Conservation (phyloP, 805 yeast species). For the Jamesozyma piceae region DNA sequence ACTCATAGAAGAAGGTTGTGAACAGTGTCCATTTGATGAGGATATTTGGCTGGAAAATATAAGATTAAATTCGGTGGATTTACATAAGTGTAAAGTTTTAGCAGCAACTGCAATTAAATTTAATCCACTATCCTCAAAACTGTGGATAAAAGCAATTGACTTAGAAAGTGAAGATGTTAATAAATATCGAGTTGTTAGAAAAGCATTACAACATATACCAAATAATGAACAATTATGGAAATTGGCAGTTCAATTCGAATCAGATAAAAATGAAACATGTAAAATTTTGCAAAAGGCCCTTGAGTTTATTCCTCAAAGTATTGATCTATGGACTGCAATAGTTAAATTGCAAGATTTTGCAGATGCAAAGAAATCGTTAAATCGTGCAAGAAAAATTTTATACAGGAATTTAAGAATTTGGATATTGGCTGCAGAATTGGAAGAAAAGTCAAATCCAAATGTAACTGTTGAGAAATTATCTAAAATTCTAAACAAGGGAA, state of each 20-base stretch:
- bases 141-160: conserved; percentile 69
- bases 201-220: conserved; percentile 63
- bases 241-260: conserved; percentile 50
- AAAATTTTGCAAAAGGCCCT: conserved; percentile 57
- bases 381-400: conserved; percentile 49
- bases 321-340: conserved; percentile 56
- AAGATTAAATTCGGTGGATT: conserved; percentile 42
- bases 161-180: conserved; percentile 50
- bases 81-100: conserved; percentile 42
- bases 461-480: conserved; percentile 31
- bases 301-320: conserved; percentile 54
- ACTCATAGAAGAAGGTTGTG: conserved; percentile 68
- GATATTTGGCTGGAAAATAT: conserved; percentile 79
- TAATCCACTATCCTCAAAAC: conserved; percentile 44
- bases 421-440: conserved; percentile 61
- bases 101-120: conserved; percentile 56
- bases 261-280: conserved; percentile 37
- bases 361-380: conserved; percentile 47
- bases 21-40: conserved; percentile 52
- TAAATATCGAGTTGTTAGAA: conserved; percentile 52
- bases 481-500: conserved; percentile 32
- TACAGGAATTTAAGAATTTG: conserved; percentile 47
- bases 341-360: conserved; percentile 36
- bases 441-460: conserved; percentile 41
- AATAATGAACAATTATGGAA: conserved; percentile 57